Evolutionary conservation across 176 grass and related monocot genomes (phyloP), one percentile per base, ranked within the genome.

Genomic region (Poa pratensis): DNA sequence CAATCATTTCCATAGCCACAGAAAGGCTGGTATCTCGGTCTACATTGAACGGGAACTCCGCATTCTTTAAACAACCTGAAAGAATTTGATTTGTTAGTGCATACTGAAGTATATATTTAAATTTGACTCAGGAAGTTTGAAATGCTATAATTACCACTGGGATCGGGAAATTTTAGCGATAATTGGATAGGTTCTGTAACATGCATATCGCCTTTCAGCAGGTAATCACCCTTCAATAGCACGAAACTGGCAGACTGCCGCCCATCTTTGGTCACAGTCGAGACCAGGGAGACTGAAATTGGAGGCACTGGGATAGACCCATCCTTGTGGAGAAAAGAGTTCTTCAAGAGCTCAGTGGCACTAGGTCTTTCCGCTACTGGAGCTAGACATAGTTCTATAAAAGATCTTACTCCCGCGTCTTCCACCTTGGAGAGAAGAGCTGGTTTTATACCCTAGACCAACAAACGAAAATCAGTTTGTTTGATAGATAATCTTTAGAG

Each of bases 381-480:
- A 87, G 82, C 87, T 83, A 92, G 68, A 58, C 81, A 90, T 30
- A 79, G 82, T 59, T 90, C 87, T 74, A 87, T 85, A 51, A 92
- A 92, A 59, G 62, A 83, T 87, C 88, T 89, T 62, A 92, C 69
- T 64, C 89, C 84, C 2, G 27, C 60, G 80, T 89, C 84, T 84
- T 84, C 54, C 65, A 92, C 70, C 64, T 89, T 87, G 45, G 85
- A 84, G 49, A 92, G 76, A 22, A 55, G 84, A 73, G 62, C 80
- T 75, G 87, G 90, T 67, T 89, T 92, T 71, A 65, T 89, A 55
- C 91, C 88, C 85, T 93, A 62, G 11, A 9, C 0, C n/a, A 78
- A 78, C 37, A 14, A 72, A 72, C 32, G 52, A n/a, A 16, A 54
- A 67, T 62, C 4, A 81, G 71, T 30, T 71, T 27, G 19, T 62